These are phyloP conservation scores for Cercospora sp. DNA, from an alignment of 2,329 filamentous ascomycete genomes.

Conservation along the genomic window DNA sequence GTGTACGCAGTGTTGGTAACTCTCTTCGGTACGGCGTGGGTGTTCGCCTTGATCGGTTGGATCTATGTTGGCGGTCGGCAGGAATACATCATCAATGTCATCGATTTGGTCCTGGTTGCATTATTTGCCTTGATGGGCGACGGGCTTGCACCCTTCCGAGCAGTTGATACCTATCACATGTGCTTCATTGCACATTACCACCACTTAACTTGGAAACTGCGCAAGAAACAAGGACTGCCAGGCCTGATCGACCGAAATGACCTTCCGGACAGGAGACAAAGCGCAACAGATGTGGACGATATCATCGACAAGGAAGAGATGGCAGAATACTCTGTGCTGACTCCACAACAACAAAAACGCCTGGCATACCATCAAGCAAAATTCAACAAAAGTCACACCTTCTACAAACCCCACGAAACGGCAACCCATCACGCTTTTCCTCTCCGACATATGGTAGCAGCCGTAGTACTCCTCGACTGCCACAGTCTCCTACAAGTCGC, in stretches of 20 bases:
- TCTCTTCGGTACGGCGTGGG: slow-evolving; percentile 82
- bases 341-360: slow-evolving; percentile 63
- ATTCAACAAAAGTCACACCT: slow-evolving; percentile 79
- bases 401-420: slow-evolving; percentile 87
- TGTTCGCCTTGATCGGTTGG: slow-evolving; percentile 86
- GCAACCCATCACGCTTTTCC: slow-evolving; percentile 79
- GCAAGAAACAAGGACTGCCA: slow-evolving; percentile 61
- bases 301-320: slow-evolving; percentile 47
- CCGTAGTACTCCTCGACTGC: slow-evolving; percentile 75
- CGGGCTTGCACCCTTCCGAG: slow-evolving; percentile 67
- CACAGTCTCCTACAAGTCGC: slow-evolving; percentile 80
- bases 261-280: slow-evolving; percentile 51
- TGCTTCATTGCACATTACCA: slow-evolving; percentile 75
- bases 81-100: slow-evolving; percentile 57
- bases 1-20: slow-evolving; percentile 82
- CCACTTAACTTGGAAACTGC: slow-evolving; percentile 62
- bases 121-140: slow-evolving; percentile 65
- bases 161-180: slow-evolving; percentile 86
- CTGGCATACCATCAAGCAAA: slow-evolving; percentile 77
- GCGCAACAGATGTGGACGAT: slow-evolving; percentile 39
- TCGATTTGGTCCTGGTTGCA: slow-evolving; percentile 61
- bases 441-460: slow-evolving; percentile 68
- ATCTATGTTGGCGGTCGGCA: slow-evolving; percentile 76
- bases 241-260: slow-evolving; percentile 68
- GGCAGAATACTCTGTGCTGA: slow-evolving; percentile 62